These are phyloP conservation scores for Ceratobasidium sp. DNA, from an alignment of 1,284 basidiomycete species.

Conservation along the genomic window DNA sequence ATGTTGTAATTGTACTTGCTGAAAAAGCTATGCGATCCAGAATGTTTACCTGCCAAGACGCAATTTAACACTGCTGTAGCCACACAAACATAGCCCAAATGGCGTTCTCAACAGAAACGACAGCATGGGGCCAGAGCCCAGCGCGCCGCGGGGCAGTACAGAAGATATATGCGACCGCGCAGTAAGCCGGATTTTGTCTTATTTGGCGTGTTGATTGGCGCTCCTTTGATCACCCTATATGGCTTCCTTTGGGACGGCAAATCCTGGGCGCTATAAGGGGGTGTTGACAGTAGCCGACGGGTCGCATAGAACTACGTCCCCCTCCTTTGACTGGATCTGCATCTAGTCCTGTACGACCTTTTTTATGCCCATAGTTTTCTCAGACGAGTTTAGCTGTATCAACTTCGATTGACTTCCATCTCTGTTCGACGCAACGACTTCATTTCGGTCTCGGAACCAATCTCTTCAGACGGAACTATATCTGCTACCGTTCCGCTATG, in stretches of 20 bases:
- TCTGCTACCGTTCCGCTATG: not conserved
- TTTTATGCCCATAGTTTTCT: constrained; percentile 9
- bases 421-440: constrained; percentile 12
- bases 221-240: constrained; percentile 1
- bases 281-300: not conserved
- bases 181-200: constrained; percentile 1
- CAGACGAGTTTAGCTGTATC: not conserved
- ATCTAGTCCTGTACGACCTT: not conserved
- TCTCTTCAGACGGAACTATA: not conserved
- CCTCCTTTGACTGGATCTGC: not conserved
- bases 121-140: not conserved
- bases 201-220: constrained; percentile 22
- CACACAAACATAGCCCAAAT: not conserved
- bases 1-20: not conserved
- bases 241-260: not conserved
- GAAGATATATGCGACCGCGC: constrained; percentile 6
- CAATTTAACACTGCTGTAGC: not conserved
- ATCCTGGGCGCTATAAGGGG: not conserved
- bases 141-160: not conserved
- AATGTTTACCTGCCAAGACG: not conserved
- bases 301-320: not conserved
- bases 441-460: constrained; percentile 15
- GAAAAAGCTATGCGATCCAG: not conserved
- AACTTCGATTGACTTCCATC: not conserved
- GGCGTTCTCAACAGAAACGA: not conserved